Conservation (phyloP, 2,329 filamentous ascomycete species). For the Exophiala bonariae region DNA sequence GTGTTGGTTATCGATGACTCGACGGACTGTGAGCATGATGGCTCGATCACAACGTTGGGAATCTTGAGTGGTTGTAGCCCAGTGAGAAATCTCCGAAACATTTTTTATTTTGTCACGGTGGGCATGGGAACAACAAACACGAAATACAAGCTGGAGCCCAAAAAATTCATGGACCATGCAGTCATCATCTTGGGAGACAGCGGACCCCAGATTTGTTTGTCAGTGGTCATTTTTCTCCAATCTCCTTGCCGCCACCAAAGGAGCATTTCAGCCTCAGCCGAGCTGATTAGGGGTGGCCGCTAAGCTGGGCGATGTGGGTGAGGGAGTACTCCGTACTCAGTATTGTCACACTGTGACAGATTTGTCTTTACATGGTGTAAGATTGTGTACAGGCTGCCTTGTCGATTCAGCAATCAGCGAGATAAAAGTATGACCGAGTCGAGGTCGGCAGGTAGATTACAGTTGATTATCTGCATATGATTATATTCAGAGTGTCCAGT, state of each 20-base stretch:
- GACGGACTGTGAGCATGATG: too few species aligned
- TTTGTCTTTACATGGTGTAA: conserved; percentile 20
- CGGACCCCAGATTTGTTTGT: conserved; percentile 13
- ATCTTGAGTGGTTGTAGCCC: too few species aligned
- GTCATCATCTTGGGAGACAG: conserved; percentile 18
- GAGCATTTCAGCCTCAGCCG: conserved; percentile 23
- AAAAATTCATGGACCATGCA: too few species aligned
- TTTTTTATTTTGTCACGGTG: conserved; percentile 2
- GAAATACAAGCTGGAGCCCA: conserved; percentile 1
- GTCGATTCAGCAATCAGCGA: too few species aligned
- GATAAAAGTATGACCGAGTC: too few species aligned
- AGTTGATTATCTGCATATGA: too few species aligned
- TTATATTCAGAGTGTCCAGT: too few species aligned
- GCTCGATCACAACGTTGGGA: too few species aligned
- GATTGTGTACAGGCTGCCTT: background rate
- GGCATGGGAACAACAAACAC: too few species aligned
- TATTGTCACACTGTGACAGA: conserved; percentile 5
- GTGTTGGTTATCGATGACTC: too few species aligned
- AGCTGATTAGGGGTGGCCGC: too few species aligned
- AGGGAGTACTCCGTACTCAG: background rate
- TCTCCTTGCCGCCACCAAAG: conserved; percentile 23
- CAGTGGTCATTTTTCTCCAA: conserved; percentile 21
- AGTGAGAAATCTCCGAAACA: conserved; percentile 7
- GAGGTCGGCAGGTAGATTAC: too few species aligned
- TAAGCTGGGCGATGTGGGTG: conserved; percentile 2